Conservation (phyloP, 805 yeast species). For the Dipodascopsis uninucleata region DNA sequence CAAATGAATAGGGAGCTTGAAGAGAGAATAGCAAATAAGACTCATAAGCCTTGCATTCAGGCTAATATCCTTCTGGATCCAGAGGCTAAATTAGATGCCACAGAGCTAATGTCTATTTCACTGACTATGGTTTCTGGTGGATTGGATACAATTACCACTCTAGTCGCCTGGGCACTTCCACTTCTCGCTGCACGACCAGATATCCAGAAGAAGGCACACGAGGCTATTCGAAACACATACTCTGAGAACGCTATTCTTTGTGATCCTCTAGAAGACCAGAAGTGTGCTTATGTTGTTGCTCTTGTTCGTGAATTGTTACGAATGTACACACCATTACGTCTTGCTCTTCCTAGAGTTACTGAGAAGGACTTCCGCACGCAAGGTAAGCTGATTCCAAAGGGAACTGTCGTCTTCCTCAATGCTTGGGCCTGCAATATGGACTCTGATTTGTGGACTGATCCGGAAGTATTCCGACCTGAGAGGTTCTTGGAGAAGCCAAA, state of each 20-base stretch:
- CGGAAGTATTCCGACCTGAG: conserved; percentile 35
- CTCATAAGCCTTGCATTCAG: conserved; percentile 30
- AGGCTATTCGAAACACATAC: conserved; percentile 40
- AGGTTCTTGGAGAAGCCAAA: conserved; percentile 31
- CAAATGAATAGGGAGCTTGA: conserved; percentile 21
- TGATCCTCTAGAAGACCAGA: conserved; percentile 31
- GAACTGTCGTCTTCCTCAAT: conserved; percentile 59
- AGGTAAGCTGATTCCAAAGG: conserved; percentile 46
- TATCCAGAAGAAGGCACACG: conserved; percentile 46
- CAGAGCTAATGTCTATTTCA: conserved; percentile 55
- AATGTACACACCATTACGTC: conserved; percentile 58
- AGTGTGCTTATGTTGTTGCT: conserved; percentile 51
- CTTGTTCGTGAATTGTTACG: conserved; percentile 59
- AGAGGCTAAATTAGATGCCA: conserved; percentile 25
- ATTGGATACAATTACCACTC: conserved; percentile 63
- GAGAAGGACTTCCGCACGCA: conserved; percentile 45
- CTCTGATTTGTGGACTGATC: conserved; percentile 30
- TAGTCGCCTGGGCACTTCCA: conserved; percentile 55
- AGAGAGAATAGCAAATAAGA: conserved; percentile 16
- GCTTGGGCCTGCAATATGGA: conserved; percentile 71
- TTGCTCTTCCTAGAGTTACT: conserved; percentile 58
- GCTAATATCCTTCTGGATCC: conserved; percentile 29
- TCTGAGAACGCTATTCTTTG: conserved; percentile 30
- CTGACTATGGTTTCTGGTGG: conserved; percentile 76
- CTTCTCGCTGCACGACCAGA: conserved; percentile 47